These are phyloP conservation scores for Triticum monococcum DNA, from an alignment of 176 grass and related monocot species.

Conservation along the genomic window DNA sequence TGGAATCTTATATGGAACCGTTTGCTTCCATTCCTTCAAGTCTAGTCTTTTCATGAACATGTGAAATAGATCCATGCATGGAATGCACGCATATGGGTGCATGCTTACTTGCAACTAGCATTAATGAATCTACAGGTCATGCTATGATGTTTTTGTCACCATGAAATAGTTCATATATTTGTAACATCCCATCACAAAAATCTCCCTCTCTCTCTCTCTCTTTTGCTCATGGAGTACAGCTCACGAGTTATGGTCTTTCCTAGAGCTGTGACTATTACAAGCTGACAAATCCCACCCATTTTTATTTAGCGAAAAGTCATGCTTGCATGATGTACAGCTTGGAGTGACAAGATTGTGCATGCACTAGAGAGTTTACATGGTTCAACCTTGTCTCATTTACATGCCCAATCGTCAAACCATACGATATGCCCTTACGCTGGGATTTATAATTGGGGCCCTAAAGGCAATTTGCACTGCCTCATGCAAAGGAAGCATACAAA, in stretches of 20 bases:
- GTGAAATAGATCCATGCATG: slow-evolving; percentile 22
- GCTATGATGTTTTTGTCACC: slow-evolving; percentile 32
- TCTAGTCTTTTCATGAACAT: slow-evolving; percentile 20
- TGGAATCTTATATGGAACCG: slow-evolving; percentile 1
- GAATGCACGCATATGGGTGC: neutral
- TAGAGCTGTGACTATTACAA: slow-evolving; percentile 5
- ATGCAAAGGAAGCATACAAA: slow-evolving; percentile 15
- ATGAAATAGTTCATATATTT: slow-evolving; percentile 14
- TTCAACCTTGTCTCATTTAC: slow-evolving; percentile 7
- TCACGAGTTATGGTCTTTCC: slow-evolving; percentile 14
- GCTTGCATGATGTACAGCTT: slow-evolving; percentile 2
- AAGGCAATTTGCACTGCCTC: neutral
- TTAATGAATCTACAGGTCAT: slow-evolving; percentile 31
- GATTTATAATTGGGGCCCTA: neutral
- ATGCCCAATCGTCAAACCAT: neutral
- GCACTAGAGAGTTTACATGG: slow-evolving; percentile 23
- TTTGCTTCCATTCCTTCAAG: slow-evolving; percentile 5
- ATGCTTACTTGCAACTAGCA: neutral
- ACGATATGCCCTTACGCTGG: slow-evolving; percentile 1
- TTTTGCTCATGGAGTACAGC: slow-evolving; percentile 19
- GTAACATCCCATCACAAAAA: slow-evolving; percentile 12
- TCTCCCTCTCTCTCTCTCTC: neutral
- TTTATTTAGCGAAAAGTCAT: slow-evolving; percentile 18
- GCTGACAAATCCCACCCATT: slow-evolving; percentile 18
- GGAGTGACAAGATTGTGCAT: slow-evolving; percentile 14